Conservation (phyloP, 306 rosid species). For the Rosa rugosa region DNA sequence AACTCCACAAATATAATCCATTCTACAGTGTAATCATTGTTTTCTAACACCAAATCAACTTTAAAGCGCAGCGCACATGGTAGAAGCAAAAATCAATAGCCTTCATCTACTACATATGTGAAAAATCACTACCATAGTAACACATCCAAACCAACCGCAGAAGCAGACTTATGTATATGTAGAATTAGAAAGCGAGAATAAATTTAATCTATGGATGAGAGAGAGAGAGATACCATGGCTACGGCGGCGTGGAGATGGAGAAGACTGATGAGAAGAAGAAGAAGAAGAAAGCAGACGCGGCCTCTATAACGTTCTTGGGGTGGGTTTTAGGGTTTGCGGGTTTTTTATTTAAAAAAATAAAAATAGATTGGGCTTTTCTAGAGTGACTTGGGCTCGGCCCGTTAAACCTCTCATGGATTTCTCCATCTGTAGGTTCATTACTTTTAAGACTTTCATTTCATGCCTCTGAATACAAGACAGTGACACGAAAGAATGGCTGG, state of each 20-base stretch:
- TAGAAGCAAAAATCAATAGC: background rate
- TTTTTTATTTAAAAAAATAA: background rate
- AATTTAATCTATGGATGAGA: background rate
- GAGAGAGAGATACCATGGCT: slow-evolving; percentile 21
- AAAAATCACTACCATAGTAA: background rate
- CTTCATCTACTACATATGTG: background rate
- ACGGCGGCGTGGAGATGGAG: slow-evolving; percentile 10
- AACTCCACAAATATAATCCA: background rate
- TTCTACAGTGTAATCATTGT: background rate
- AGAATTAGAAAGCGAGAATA: background rate
- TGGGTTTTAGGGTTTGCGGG: background rate
- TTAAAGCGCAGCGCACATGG: too few relatives aligned
- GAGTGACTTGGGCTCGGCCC: background rate
- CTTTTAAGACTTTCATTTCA: too few relatives aligned
- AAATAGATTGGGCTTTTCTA: background rate
- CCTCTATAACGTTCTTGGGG: background rate
- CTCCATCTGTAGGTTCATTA: too few relatives aligned
- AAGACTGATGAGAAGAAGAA: background rate
- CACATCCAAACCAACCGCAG: background rate
- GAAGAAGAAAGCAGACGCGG: background rate
- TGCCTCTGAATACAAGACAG: too few relatives aligned
- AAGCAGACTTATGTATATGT: background rate
- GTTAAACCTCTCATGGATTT: background rate
- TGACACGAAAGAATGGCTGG: too few relatives aligned
- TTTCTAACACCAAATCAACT: background rate